These are phyloP conservation scores for Oenanthe sinensis DNA, from an alignment of 129 eudicot genomes.

Conservation along the genomic window DNA sequence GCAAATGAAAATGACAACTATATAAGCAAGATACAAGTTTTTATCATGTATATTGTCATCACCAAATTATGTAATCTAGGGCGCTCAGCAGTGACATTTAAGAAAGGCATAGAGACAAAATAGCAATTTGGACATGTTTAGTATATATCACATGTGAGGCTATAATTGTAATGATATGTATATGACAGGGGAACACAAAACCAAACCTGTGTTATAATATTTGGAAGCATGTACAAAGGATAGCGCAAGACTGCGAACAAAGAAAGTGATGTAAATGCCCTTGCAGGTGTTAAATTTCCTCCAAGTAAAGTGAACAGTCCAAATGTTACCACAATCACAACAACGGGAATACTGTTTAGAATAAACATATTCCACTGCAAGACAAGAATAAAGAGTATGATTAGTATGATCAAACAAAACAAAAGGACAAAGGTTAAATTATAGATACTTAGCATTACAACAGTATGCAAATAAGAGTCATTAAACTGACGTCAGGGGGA, in stretches of 20 bases:
- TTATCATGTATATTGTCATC: not conserved
- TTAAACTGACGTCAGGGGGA: not conserved
- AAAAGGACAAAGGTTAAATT: not conserved
- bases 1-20: not conserved
- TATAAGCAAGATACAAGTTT: not conserved
- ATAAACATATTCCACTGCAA: too few species aligned
- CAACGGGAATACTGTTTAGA: too few species aligned
- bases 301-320: too few species aligned
- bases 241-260: too few species aligned
- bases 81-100: not conserved
- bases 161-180: not conserved
- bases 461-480: not conserved
- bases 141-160: not conserved
- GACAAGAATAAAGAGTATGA: slow-evolving; percentile 6
- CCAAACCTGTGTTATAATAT: slow-evolving; percentile 75
- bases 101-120: not conserved
- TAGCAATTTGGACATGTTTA: not conserved
- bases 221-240: slow-evolving; percentile 98
- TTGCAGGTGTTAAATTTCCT: too few species aligned
- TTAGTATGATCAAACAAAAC: not conserved
- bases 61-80: not conserved
- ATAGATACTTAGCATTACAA: not conserved
- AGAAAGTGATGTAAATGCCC: too few species aligned
- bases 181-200: not conserved
- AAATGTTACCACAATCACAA: too few species aligned